Conservation (phyloP, 2,329 filamentous ascomycete genomes). For the Arthrobotrys sinensis region DNA sequence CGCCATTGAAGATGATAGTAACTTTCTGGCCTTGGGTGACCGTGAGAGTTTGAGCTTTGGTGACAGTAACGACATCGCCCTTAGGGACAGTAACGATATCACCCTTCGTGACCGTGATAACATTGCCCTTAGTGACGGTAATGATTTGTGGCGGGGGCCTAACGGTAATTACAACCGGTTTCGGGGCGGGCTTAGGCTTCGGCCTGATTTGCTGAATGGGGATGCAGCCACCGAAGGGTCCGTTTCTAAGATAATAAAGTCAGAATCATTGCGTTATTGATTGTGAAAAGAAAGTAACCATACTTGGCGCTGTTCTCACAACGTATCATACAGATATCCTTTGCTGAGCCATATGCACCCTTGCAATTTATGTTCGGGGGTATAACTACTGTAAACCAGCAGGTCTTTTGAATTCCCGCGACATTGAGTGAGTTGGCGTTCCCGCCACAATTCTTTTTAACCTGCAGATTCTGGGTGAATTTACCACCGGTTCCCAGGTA, state of each 20-base stretch:
- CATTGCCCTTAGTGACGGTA: background rate
- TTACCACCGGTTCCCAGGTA: background rate
- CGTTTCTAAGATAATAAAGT: background rate
- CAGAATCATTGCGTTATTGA: background rate
- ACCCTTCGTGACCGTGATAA: background rate
- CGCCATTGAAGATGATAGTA: background rate
- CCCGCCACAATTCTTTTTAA: background rate
- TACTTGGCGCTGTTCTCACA: conserved; percentile 14
- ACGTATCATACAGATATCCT: conserved; percentile 2
- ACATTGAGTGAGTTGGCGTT: background rate
- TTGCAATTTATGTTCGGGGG: background rate
- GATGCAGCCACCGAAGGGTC: conserved; percentile 14
- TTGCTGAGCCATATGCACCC: background rate
- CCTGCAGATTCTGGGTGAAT: background rate
- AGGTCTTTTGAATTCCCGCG: background rate
- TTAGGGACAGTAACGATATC: background rate
- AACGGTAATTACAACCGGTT: background rate
- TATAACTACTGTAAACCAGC: background rate
- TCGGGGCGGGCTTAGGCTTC: background rate
- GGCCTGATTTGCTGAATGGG: conserved; percentile 9
- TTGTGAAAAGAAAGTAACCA: background rate
- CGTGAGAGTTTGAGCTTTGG: background rate
- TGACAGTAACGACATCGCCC: background rate
- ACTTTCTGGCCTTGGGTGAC: background rate
- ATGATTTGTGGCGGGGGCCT: background rate